phyloP scores from a whole-genome alignment of 352 stramenopile species.

The Phytophthora podocarpi region DNA sequence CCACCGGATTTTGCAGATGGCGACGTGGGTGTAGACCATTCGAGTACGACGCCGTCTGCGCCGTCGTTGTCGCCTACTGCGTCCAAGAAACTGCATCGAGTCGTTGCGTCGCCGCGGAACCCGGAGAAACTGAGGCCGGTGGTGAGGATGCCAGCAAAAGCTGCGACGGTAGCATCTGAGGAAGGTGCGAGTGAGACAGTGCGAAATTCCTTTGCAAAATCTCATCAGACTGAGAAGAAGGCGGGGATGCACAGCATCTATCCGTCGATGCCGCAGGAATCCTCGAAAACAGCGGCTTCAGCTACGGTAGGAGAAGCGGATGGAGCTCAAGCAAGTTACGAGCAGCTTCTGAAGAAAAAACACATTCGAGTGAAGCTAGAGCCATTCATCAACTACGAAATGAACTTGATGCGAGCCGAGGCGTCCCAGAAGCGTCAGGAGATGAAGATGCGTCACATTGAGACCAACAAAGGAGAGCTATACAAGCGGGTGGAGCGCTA shows the following conservation, averaged over 20 bases:
- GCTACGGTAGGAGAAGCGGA: background rate
- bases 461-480: constrained; percentile 83
- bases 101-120: constrained; percentile 15
- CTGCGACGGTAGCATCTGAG: constrained; percentile 6
- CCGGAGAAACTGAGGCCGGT: constrained; percentile 27
- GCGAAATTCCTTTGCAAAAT: constrained; percentile 57
- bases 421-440: constrained; percentile 82
- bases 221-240: constrained; percentile 37
- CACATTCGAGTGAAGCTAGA: constrained; percentile 78
- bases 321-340: constrained; percentile 22
- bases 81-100: constrained; percentile 46
- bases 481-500: constrained; percentile 75
- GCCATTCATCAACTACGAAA: constrained; percentile 84
- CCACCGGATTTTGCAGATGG: constrained; percentile 37
- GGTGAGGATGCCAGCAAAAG: constrained; percentile 15
- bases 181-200: constrained; percentile 41
- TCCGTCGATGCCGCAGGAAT: constrained; percentile 35
- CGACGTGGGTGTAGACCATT: constrained; percentile 7
- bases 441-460: constrained; percentile 86
- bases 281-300: background rate
- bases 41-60: constrained; percentile 30
- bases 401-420: constrained; percentile 78
- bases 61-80: constrained; percentile 53
- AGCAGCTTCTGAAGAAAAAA: constrained; percentile 50
- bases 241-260: constrained; percentile 42